Conservation (phyloP, 305 asterid species). For the Fraxinus sp. region DNA sequence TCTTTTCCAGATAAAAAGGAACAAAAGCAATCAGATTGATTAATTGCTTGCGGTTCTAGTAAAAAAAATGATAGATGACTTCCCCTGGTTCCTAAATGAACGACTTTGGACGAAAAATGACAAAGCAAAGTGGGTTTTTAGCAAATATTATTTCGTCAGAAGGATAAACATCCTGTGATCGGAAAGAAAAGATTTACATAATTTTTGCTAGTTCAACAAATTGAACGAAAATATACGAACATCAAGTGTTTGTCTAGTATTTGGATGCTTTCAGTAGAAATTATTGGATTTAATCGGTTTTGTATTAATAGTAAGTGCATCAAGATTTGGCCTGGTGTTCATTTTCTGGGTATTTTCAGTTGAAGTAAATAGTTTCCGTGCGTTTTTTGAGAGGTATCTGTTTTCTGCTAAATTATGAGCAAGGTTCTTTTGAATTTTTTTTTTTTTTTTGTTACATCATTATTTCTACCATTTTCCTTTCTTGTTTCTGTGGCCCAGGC, state of each 20-base stretch:
- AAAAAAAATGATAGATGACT: neutral
- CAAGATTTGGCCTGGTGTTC: neutral
- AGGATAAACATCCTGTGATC: neutral
- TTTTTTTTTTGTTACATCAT: neutral
- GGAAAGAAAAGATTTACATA: neutral
- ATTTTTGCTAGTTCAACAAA: neutral
- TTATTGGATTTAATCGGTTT: neutral
- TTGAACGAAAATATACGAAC: neutral
- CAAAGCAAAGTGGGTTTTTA: neutral
- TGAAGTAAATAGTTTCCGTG: neutral
- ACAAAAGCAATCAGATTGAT: neutral
- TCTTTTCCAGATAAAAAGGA: neutral
- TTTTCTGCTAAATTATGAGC: neutral
- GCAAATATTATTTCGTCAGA: neutral
- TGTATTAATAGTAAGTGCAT: neutral
- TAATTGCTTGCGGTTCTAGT: neutral
- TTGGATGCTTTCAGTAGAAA: neutral
- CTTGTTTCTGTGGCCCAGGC: slow-evolving; percentile 42
- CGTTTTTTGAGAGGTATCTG: neutral
- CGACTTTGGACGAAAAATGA: neutral
- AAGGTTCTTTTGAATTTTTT: neutral
- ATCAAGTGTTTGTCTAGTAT: neutral
- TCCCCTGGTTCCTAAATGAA: neutral
- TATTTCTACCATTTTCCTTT: neutral
- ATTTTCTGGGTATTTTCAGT: neutral